Evolutionary conservation across 768 basidiomycete species (phyloP).

Genomic region (Rhodocollybia butyracea): DNA sequence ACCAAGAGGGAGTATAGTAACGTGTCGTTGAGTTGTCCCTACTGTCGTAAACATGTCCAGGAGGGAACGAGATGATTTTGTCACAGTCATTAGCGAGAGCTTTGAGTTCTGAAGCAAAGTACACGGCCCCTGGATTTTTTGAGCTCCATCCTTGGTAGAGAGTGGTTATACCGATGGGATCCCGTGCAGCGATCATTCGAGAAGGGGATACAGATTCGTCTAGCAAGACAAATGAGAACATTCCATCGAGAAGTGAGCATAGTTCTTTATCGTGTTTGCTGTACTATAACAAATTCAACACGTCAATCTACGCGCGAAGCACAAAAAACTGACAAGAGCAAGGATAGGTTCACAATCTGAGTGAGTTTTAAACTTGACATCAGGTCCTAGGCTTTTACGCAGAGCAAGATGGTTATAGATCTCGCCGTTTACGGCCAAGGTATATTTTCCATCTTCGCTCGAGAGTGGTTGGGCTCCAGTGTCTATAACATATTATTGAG

Average conservation of each 20-base stretch:
- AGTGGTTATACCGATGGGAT: constrained; percentile 98
- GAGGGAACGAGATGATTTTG: constrained; percentile 92
- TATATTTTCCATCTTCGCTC: constrained; percentile 78
- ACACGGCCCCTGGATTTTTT: constrained; percentile 74
- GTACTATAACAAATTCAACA: constrained; percentile 52
- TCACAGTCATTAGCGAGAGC: constrained; percentile 90
- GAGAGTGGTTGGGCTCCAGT: constrained; percentile 94
- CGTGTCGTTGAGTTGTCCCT: constrained; percentile 69
- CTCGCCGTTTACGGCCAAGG: constrained; percentile 95
- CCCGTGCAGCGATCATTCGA: constrained; percentile 92
- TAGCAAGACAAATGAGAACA: constrained; percentile 97
- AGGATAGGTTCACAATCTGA: constrained; percentile 98
- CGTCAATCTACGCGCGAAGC: not conserved
- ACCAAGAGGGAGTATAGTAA: constrained; percentile 91
- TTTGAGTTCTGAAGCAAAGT: constrained; percentile 96
- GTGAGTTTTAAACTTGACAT: constrained; percentile 88
- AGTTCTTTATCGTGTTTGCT: constrained; percentile 73
- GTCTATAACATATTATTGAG: constrained; percentile 46
- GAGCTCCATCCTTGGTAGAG: constrained; percentile 96
- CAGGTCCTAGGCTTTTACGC: constrained; percentile 58
- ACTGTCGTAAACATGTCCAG: constrained; percentile 95
- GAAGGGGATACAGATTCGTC: constrained; percentile 90
- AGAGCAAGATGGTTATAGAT: constrained; percentile 96
- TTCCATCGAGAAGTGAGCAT: constrained; percentile 86
- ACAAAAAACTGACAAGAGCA: constrained; percentile 63